Conservation (phyloP, 1,284 basidiomycete species). For the Rhodofomes roseus region DNA sequence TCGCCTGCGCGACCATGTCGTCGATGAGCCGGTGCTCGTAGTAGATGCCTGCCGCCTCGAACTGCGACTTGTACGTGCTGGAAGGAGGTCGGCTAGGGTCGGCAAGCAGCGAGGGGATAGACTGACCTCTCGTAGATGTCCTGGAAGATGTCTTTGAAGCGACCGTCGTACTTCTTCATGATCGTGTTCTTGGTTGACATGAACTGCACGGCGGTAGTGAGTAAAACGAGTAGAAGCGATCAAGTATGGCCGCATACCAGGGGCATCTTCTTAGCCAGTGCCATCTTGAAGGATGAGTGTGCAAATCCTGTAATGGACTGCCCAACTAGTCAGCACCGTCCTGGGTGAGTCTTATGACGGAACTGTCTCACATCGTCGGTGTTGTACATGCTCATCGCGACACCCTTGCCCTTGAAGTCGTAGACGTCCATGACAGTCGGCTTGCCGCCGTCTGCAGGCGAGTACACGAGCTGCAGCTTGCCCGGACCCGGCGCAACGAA, state of each 20-base stretch:
- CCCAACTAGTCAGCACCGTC: background rate
- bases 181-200: slow-evolving; percentile 99
- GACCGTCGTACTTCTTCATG: slow-evolving; percentile 93
- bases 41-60: slow-evolving; percentile 84
- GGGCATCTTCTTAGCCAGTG: slow-evolving; percentile 91
- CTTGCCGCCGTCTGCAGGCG: slow-evolving; percentile 67
- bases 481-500: slow-evolving; percentile 85
- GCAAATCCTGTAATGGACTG: slow-evolving; percentile 94
- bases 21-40: slow-evolving; percentile 95
- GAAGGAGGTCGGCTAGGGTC: background rate
- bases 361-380: slow-evolving; percentile 71
- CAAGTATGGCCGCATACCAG: slow-evolving; percentile 45
- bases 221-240: background rate
- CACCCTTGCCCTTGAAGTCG: slow-evolving; percentile 86
- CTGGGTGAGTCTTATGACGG: background rate
- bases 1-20: slow-evolving; percentile 96
- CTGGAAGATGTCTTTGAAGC: slow-evolving; percentile 99
- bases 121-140: slow-evolving; percentile 80
- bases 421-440: slow-evolving; percentile 77
- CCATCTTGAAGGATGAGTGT: slow-evolving; percentile 98
- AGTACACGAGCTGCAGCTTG: slow-evolving; percentile 87
- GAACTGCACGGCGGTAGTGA: slow-evolving; percentile 47
- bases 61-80: slow-evolving; percentile 79
- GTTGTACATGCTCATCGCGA: slow-evolving; percentile 94
- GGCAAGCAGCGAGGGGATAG: slow-evolving; percentile 13